phyloP scores from a whole-genome alignment of 2,329 filamentous ascomycete genomes.

The Aspergillus brasiliensis region DNA sequence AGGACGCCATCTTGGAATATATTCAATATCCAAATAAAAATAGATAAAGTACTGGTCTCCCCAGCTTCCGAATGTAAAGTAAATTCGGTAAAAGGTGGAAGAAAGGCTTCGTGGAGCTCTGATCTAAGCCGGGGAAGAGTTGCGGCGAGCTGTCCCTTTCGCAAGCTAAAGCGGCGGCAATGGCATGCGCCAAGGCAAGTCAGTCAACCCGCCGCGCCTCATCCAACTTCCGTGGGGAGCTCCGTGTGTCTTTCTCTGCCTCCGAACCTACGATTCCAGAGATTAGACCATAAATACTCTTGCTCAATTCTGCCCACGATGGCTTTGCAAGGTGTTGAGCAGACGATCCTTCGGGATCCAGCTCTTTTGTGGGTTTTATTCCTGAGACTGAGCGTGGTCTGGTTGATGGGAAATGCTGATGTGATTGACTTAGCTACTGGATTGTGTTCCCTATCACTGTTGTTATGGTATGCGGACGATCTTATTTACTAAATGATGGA shows the following conservation, averaged over 20 bases:
- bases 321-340: constrained; percentile 76
- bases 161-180: constrained; percentile 27
- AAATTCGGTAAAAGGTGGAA: not conserved
- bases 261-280: constrained; percentile 1
- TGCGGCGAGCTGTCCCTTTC: constrained; percentile 43
- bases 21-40: not conserved
- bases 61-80: not conserved
- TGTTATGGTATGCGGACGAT: constrained; percentile 74
- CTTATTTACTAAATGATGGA: not conserved
- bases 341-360: constrained; percentile 98
- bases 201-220: constrained; percentile 3
- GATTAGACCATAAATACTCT: not conserved
- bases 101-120: not conserved
- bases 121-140: constrained; percentile 15
- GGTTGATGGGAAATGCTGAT: not conserved
- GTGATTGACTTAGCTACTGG: constrained; percentile 74
- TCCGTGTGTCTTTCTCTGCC: constrained; percentile 13
- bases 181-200: constrained; percentile 8
- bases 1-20: constrained; percentile 27
- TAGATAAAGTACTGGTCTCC: not conserved
- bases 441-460: constrained; percentile 96
- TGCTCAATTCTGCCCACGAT: constrained; percentile 53
- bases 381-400: not conserved
- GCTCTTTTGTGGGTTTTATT: constrained; percentile 78
- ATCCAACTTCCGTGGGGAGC: constrained; percentile 19